Evolutionary conservation across 2,329 filamentous ascomycete species (phyloP).

Genomic region (Dactylellina drechsleri): DNA sequence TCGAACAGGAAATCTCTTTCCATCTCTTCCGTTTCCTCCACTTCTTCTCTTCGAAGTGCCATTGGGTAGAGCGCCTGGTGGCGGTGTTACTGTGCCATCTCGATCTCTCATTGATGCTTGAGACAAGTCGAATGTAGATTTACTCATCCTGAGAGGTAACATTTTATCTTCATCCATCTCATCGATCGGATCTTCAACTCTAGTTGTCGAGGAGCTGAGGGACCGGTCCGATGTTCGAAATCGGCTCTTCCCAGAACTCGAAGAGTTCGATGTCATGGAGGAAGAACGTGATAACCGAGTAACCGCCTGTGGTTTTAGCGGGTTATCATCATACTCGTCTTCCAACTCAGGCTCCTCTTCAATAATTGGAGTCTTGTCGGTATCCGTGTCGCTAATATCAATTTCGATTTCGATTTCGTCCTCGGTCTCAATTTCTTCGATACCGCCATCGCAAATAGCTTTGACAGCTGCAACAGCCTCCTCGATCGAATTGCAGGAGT

Average conservation of each 20-base stretch:
- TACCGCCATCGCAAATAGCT: conserved; percentile 43
- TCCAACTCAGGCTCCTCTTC: conserved; percentile 50
- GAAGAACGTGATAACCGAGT: conserved; percentile 50
- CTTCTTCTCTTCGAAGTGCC: conserved; percentile 34
- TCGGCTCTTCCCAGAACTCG: conserved; percentile 41
- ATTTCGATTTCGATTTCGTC: conserved; percentile 52
- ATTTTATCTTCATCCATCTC: conserved; percentile 51
- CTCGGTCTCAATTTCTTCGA: conserved; percentile 51
- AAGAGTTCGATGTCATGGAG: conserved; percentile 50
- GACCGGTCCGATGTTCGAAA: conserved; percentile 47
- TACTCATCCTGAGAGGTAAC: conserved; percentile 47
- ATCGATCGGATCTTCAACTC: conserved; percentile 48
- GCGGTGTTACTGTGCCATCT: conserved; percentile 44
- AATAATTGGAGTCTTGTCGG: conserved; percentile 51
- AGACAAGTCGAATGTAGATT: conserved; percentile 38
- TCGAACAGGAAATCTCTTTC: conserved; percentile 49
- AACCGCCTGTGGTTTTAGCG: conserved; percentile 36
- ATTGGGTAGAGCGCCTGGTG: conserved; percentile 22
- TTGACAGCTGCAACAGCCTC: conserved; percentile 48
- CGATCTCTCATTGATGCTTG: conserved; percentile 45
- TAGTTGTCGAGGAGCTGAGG: conserved; percentile 39
- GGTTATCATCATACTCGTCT: conserved; percentile 47
- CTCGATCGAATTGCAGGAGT: conserved; percentile 31
- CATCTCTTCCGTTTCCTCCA: conserved; percentile 50
- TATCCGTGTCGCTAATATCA: conserved; percentile 52